These are phyloP conservation scores for Saprolegnia diclina DNA, from an alignment of 352 stramenopile genomes.

Conservation along the genomic window DNA sequence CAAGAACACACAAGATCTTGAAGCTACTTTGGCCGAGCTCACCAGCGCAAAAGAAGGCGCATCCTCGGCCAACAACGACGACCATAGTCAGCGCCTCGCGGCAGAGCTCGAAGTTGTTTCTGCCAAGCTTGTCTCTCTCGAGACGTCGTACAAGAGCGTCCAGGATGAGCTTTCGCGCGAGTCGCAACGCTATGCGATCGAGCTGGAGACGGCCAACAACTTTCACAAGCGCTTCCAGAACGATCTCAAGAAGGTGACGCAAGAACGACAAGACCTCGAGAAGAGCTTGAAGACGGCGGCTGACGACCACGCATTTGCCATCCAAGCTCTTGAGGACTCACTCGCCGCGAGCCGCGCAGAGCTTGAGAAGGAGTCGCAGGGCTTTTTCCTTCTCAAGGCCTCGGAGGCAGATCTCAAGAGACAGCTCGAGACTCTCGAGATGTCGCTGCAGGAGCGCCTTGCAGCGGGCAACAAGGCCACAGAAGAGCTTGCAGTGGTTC, in stretches of 20 bases:
- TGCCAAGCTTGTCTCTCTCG: background rate
- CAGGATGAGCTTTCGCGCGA: constrained; percentile 23
- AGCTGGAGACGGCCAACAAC: constrained; percentile 24
- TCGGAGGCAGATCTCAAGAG: constrained; percentile 9
- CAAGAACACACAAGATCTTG: constrained; percentile 3
- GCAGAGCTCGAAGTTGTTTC: background rate
- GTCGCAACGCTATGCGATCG: constrained; percentile 24
- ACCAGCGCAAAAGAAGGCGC: background rate
- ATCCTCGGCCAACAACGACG: background rate
- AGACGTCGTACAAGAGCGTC: constrained; percentile 1
- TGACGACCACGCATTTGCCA: constrained; percentile 5
- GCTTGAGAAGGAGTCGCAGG: constrained; percentile 23
- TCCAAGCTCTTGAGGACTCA: background rate
- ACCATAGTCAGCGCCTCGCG: background rate
- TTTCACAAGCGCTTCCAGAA: constrained; percentile 27
- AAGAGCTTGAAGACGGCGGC: background rate
- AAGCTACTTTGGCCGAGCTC: background rate
- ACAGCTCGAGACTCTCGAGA: constrained; percentile 6
- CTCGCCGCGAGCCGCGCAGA: constrained; percentile 7
- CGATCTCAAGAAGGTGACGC: constrained; percentile 25
- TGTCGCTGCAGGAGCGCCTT: background rate
- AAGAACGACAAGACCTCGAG: constrained; percentile 21
- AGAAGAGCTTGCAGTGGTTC: background rate
- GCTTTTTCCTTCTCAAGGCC: constrained; percentile 19
- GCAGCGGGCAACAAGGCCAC: background rate